A percentile compares a stretch with the other conserved stretches of the same genome.
Evolutionary conservation across 2,329 filamentous ascomycete species (phyloP).

Genomic region (Hypoxylon sp.): DNA sequence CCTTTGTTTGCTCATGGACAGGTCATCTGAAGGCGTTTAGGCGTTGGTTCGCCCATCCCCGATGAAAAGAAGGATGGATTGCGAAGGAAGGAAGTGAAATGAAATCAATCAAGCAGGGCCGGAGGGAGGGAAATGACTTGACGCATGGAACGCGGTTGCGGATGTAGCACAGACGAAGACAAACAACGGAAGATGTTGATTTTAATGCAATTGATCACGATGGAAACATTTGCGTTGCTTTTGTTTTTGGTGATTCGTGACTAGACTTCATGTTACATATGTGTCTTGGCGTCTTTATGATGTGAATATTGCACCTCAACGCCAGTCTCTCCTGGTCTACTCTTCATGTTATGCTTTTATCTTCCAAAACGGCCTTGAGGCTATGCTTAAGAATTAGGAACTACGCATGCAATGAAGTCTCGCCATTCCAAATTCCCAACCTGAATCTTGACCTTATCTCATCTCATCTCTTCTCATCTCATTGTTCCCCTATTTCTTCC

Average conservation of each 20-base stretch:
- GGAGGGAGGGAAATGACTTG: conserved; percentile 37
- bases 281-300: background rate
- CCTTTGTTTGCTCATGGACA: conserved; percentile 23
- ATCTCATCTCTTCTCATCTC: background rate
- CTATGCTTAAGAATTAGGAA: background rate
- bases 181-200: conserved; percentile 7
- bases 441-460: background rate
- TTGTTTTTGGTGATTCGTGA: background rate
- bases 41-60: conserved; percentile 27
- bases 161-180: conserved; percentile 22
- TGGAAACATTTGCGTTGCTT: conserved; percentile 7
- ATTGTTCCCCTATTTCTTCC: conserved; percentile 69
- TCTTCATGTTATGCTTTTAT: background rate
- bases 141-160: conserved; percentile 38
- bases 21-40: conserved; percentile 34
- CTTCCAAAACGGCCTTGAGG: conserved; percentile 11
- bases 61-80: background rate
- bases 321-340: background rate
- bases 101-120: conserved; percentile 16
- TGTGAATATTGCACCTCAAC: background rate
- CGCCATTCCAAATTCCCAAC: background rate
- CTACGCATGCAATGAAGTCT: background rate
- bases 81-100: conserved; percentile 16
- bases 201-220: conserved; percentile 46
- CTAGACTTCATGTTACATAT: background rate